These are phyloP conservation scores for Micractinium sp. DNA, from an alignment of 139 green algal genomes.

Conservation along the genomic window DNA sequence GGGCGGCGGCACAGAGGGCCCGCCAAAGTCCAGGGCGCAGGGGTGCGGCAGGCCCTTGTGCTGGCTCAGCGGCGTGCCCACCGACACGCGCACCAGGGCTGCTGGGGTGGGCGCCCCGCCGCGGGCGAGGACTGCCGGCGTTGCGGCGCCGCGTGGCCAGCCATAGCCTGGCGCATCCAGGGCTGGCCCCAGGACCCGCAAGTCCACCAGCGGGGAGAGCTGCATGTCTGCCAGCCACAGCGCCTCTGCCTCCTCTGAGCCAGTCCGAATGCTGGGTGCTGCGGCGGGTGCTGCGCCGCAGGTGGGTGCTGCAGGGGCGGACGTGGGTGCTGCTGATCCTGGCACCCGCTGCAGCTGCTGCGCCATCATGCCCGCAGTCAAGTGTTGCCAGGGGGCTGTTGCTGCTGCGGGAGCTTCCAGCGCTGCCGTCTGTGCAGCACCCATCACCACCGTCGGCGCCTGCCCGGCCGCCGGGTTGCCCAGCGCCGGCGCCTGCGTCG, in stretches of 20 bases:
- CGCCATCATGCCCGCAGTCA: too few relatives aligned
- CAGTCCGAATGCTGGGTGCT: neutral
- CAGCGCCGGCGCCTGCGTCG: too few relatives aligned
- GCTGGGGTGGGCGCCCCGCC: neutral
- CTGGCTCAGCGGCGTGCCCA: neutral
- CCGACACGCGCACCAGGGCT: neutral
- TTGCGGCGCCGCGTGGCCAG: neutral
- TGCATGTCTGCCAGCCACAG: neutral
- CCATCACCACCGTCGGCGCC: too few relatives aligned
- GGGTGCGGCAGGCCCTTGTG: neutral
- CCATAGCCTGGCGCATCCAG: neutral
- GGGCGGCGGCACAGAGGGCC: neutral
- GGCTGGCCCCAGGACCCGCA: neutral
- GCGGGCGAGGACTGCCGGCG: neutral
- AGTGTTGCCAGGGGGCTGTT: too few relatives aligned
- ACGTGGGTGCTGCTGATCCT: too few relatives aligned
- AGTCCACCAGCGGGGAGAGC: neutral
- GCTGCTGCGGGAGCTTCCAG: too few relatives aligned
- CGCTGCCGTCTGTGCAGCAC: too few relatives aligned
- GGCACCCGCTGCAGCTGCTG: too few relatives aligned
- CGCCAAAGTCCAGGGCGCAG: conserved; percentile 6
- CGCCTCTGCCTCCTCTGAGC: neutral
- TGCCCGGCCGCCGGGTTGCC: too few relatives aligned
- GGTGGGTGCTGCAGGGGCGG: neutral
- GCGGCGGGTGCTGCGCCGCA: neutral